These are phyloP conservation scores for Venturia effusa DNA, from an alignment of 2,329 filamentous ascomycete species.

Conservation along the genomic window DNA sequence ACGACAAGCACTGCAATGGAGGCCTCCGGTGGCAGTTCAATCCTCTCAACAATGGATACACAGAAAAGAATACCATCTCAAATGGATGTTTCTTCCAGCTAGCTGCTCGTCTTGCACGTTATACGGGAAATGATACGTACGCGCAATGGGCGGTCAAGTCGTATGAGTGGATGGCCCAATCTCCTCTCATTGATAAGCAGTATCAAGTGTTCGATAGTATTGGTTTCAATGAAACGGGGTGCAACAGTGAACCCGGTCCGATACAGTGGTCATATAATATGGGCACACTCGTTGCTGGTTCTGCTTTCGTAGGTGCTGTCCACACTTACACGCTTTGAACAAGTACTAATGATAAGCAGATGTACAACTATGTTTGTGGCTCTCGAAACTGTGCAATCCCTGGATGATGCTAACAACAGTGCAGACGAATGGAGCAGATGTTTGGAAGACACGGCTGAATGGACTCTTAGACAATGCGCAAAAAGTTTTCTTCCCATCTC, in stretches of 20 bases:
- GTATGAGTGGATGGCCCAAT: conserved; percentile 23
- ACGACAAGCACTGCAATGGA: conserved; percentile 21
- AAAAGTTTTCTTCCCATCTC: conserved; percentile 38
- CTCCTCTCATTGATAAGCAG: conserved; percentile 18
- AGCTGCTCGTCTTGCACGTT: conserved; percentile 26
- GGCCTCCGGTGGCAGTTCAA: conserved; percentile 29
- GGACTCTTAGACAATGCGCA: conserved; percentile 37
- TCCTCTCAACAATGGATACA: conserved; percentile 24
- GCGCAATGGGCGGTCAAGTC: conserved; percentile 24
- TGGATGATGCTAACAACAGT: conserved; percentile 48
- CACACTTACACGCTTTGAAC: background rate
- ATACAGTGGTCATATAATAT: conserved; percentile 55
- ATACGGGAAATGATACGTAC: conserved; percentile 27
- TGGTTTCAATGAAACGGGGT: conserved; percentile 42
- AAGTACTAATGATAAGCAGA: background rate
- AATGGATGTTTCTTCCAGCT: conserved; percentile 30
- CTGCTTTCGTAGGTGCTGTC: conserved; percentile 7
- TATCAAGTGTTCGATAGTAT: conserved; percentile 31
- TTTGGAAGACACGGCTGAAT: conserved; percentile 45
- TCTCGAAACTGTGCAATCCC: conserved; percentile 20
- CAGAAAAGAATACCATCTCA: conserved; percentile 28
- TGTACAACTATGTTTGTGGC: background rate
- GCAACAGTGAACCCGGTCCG: conserved; percentile 16
- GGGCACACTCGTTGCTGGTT: conserved; percentile 56
- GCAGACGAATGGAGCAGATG: conserved; percentile 37